A percentile compares a stretch with the other conserved stretches of the same genome.
Evolutionary conservation across 768 basidiomycete species (phyloP).

Genomic region (Xerocomellus dryophilus): DNA sequence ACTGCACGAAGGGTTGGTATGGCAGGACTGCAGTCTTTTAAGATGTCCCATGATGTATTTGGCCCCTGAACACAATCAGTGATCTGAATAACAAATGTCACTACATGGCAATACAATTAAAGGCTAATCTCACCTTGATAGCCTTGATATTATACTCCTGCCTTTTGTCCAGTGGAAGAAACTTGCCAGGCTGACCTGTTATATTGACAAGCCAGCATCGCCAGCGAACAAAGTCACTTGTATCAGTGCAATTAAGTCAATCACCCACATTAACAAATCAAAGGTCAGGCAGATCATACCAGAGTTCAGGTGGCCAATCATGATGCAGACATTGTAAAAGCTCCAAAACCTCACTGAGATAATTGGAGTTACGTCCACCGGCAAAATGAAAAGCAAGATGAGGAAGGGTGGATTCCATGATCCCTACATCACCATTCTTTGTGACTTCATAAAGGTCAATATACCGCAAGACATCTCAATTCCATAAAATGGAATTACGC

Average conservation of each 20-base stretch:
- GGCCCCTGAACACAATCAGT: constrained; percentile 35
- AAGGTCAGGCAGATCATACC: no score
- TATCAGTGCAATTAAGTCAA: no score
- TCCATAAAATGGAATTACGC: constrained; percentile 34
- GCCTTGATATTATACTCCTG: constrained; percentile 39
- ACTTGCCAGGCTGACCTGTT: constrained; percentile 19
- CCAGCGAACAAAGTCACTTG: neutral
- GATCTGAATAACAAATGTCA: no score
- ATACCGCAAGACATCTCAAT: constrained; percentile 37
- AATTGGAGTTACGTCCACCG: neutral
- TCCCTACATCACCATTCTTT: constrained; percentile 29
- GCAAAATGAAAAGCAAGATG: neutral
- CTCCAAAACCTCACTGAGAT: neutral
- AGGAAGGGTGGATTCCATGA: constrained; percentile 23
- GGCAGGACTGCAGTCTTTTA: constrained; percentile 34
- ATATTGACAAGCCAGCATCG: constrained; percentile 31
- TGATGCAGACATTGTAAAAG: neutral
- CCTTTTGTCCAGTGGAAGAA: constrained; percentile 32
- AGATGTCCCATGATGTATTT: constrained; percentile 29
- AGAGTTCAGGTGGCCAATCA: neutral
- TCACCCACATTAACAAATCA: no score
- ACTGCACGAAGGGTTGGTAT: constrained; percentile 29
- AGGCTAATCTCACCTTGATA: constrained; percentile 24
- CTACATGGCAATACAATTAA: no score
- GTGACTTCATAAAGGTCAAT: constrained; percentile 36